Evolutionary conservation across 2,329 filamentous ascomycete species (phyloP).

Genomic region (Fusarium sororula): DNA sequence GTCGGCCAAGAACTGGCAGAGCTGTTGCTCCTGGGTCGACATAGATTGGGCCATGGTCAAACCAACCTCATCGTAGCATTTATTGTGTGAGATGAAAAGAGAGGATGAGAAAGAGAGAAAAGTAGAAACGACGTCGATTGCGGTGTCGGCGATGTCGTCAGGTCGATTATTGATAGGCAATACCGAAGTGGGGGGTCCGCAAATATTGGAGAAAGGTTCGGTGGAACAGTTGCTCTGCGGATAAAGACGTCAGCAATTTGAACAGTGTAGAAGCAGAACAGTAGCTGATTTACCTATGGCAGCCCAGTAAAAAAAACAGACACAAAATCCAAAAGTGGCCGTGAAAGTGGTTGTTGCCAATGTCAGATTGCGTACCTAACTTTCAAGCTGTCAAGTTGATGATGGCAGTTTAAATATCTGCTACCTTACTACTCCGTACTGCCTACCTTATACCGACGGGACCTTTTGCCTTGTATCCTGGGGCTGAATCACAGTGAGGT

Average conservation of each 20-base stretch:
- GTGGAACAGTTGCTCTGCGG: conserved; percentile 31
- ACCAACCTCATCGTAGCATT: conserved; percentile 41
- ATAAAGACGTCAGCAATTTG: conserved; percentile 29
- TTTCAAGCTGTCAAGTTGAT: conserved; percentile 3
- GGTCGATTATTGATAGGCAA: conserved; percentile 22
- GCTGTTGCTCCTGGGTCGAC: conserved; percentile 78
- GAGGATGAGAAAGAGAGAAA: conserved; percentile 9
- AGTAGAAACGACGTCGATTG: conserved; percentile 8
- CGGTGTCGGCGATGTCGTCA: conserved; percentile 41
- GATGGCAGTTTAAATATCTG: conserved; percentile 6
- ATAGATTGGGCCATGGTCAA: conserved; percentile 62
- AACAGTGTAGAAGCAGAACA: background rate
- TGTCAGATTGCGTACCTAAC: background rate
- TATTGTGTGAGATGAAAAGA: background rate
- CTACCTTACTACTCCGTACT: background rate
- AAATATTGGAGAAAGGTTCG: conserved; percentile 35
- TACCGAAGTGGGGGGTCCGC: conserved; percentile 24
- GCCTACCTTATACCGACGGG: background rate
- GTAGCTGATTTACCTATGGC: background rate
- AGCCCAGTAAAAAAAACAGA: background rate
- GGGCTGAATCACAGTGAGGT: conserved; percentile 25
- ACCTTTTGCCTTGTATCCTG: conserved; percentile 32
- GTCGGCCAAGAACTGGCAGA: conserved; percentile 83
- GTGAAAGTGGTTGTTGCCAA: background rate
- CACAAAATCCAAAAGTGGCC: background rate